Evolutionary conservation across 345 rosid species (phyloP), one percentile per base, ranked within the genome.

Genomic region (Isatis tinctoria): DNA sequence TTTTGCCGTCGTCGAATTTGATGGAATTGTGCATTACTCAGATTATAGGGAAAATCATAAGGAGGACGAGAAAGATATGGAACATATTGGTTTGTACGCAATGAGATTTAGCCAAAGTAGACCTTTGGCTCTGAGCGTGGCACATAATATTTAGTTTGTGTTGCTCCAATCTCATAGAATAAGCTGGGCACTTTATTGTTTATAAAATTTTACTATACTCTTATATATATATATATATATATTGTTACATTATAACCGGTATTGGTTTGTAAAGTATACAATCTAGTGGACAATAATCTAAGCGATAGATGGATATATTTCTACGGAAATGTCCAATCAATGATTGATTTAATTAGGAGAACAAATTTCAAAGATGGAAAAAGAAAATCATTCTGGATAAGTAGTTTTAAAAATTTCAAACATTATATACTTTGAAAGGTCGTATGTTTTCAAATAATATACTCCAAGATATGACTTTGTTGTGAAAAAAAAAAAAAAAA

Each of bases 31-130:
- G 86, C 70, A 36, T 89, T 8, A 84, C 85, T 16, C 78, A 79
- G 67, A 78, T 86, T 30, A n/a, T 87, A 2, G 53, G 86, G 9
- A 87, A 87, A 79, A 33, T 89, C 10, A 52, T 81, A n/a, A 84
- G 92, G 75, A 84, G 90, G 78, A 66, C 82, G 16, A 82, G 75
- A 27, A 80, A 69, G 65, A 57, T 89, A 10, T 90, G 93, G 89
- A 89, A 81, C 75, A 65, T 87, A 63, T 48, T 87, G 78, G 66
- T 87, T 2, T 93, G 98, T 78, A 62, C 74, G 70, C 80, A 68
- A 70, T 89, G 80, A 76, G 65, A 52, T 53, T 28, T 33, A 41
- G 49, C 52, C 30, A 49, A 39, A 26, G 2, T 41, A 61, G 4
- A 75, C 32, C 12, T n/a, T n/a, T n/a, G n/a, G n/a, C n/a, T 53